Conservation (phyloP, 495 filamentous ascomycete species). For the Penicillium macrosclerotiorum region DNA sequence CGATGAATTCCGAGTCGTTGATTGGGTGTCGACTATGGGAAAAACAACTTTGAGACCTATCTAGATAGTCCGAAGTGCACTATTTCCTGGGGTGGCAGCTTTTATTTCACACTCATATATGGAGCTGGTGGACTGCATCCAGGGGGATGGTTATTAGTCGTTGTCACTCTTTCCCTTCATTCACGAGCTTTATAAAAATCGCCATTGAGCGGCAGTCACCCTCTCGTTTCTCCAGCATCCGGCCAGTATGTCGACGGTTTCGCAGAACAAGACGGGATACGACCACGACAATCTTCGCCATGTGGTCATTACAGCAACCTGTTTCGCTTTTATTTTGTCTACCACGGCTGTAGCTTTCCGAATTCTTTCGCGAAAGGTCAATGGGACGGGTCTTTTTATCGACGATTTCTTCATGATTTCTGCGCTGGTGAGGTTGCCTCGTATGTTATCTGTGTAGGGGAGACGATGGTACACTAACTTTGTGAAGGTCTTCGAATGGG, state of each 20-base stretch:
- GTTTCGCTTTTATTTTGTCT: constrained; percentile 25
- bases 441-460: neutral
- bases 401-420: constrained; percentile 23
- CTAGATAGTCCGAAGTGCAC: no score
- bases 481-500: constrained; percentile 18
- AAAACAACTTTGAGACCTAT: constrained; percentile 9
- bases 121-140: neutral
- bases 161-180: neutral
- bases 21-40: no score
- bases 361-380: constrained; percentile 21
- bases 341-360: constrained; percentile 22
- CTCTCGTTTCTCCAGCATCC: neutral
- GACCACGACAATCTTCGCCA: constrained; percentile 23
- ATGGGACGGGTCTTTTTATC: constrained; percentile 17
- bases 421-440: constrained; percentile 11
- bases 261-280: constrained; percentile 8
- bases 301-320: constrained; percentile 26
- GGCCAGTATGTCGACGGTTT: constrained; percentile 9
- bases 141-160: no score
- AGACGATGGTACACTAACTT: neutral
- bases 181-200: neutral
- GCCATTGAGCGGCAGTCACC: no score
- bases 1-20: no score
- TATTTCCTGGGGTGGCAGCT: neutral
- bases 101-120: neutral